phyloP scores from a whole-genome alignment of 2,329 filamentous ascomycete genomes.

The Paraphoma chrysanthemicola region DNA sequence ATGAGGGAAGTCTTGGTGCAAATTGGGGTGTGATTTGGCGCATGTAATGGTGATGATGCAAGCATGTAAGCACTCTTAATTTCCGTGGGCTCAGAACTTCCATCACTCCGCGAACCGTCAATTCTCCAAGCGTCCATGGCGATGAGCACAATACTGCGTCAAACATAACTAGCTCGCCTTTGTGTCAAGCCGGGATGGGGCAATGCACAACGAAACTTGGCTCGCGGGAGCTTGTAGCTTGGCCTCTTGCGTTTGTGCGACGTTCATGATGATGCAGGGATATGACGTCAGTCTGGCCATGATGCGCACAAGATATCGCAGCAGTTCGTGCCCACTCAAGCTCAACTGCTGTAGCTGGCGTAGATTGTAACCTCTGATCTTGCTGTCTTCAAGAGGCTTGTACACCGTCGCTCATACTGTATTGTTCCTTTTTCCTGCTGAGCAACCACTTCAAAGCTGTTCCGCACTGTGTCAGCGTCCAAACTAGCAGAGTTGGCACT shows the following conservation, averaged over 20 bases:
- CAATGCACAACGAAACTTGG: slow-evolving; percentile 2
- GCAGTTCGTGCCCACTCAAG: background rate
- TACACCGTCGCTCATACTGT: no score
- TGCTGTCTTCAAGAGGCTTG: no score
- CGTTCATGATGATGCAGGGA: background rate
- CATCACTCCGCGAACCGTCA: background rate
- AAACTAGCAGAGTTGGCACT: no score
- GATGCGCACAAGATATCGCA: background rate
- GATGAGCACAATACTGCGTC: no score
- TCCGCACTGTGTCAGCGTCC: no score
- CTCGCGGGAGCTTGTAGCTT: slow-evolving; percentile 8
- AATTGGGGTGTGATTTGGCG: background rate
- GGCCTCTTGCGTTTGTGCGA: slow-evolving; percentile 1
- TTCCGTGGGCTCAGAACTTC: background rate
- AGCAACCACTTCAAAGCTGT: no score
- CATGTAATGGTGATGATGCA: slow-evolving; percentile 1
- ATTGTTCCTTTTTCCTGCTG: no score
- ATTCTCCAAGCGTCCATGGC: no score
- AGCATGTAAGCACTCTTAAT: background rate
- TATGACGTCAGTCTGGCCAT: slow-evolving; percentile 2
- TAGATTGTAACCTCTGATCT: no score
- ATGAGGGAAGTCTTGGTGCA: background rate
- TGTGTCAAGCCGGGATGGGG: no score
- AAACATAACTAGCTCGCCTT: no score
- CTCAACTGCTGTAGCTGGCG: no score